These are phyloP conservation scores for Ophiostoma piceae DNA, from an alignment of 2,329 filamentous ascomycete genomes.

Conservation along the genomic window DNA sequence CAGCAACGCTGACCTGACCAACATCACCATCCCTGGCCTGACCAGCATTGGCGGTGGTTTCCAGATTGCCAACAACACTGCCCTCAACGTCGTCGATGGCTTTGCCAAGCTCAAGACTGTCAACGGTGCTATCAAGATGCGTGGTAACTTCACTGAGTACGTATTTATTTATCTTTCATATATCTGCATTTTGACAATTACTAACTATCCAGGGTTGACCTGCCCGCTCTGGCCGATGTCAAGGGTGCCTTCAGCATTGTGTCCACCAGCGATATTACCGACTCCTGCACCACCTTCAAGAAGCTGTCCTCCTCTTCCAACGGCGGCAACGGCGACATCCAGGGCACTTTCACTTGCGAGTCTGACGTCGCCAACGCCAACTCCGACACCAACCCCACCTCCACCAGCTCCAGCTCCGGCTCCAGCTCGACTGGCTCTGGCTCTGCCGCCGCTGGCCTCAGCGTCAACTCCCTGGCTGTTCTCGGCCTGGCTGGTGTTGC, in stretches of 20 bases:
- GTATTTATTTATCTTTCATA: slow-evolving; percentile 38
- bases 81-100: slow-evolving; percentile 57
- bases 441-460: slow-evolving; percentile 43
- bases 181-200: background rate
- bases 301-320: slow-evolving; percentile 37
- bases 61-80: slow-evolving; percentile 85
- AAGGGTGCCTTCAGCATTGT: slow-evolving; percentile 66
- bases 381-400: slow-evolving; percentile 39
- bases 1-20: slow-evolving; percentile 58
- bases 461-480: slow-evolving; percentile 44
- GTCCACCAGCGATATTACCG: slow-evolving; percentile 56
- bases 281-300: slow-evolving; percentile 52
- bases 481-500: slow-evolving; percentile 40
- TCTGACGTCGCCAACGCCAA: slow-evolving; percentile 51
- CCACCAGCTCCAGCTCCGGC: slow-evolving; percentile 33
- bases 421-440: slow-evolving; percentile 32
- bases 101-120: slow-evolving; percentile 66
- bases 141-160: slow-evolving; percentile 78
- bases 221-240: slow-evolving; percentile 63
- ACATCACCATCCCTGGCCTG: slow-evolving; percentile 70
- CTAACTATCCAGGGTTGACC: slow-evolving; percentile 54
- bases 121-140: slow-evolving; percentile 75
- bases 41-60: slow-evolving; percentile 69
- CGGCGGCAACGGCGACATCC: slow-evolving; percentile 40
- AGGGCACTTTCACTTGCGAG: slow-evolving; percentile 48